Percentiles rank a stretch among this genome's conserved stretches.
Conservation (phyloP, 345 rosid genomes). For the Citrus cavaleriei region DNA sequence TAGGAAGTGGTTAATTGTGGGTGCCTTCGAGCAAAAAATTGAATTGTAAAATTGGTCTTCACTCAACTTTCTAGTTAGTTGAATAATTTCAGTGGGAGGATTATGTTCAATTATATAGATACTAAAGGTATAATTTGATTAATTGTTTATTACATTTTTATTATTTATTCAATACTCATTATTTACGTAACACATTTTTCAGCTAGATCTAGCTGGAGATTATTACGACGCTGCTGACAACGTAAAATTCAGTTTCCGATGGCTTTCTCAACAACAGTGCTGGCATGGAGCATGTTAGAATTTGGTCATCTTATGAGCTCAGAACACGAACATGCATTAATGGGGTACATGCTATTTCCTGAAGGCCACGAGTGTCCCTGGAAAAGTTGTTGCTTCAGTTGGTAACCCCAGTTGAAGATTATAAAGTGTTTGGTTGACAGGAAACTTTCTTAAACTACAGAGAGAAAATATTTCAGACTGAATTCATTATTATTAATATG, state of each 20-base stretch:
- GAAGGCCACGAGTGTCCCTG: conserved; percentile 43
- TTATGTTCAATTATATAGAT: no score
- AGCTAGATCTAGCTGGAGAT: conserved; percentile 61
- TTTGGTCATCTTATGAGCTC: conserved; percentile 43
- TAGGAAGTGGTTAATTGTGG: no score
- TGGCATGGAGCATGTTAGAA: conserved; percentile 76
- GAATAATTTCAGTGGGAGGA: background rate
- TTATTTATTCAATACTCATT: no score
- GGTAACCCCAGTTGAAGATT: conserved; percentile 69
- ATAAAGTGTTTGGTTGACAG: no score
- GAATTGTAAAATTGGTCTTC: no score
- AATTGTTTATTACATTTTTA: no score
- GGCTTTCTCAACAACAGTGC: conserved; percentile 71
- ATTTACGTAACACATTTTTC: background rate
- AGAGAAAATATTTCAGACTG: no score
- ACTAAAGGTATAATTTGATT: no score
- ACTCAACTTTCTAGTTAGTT: no score
- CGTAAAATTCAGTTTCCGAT: conserved; percentile 72
- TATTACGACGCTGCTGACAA: conserved; percentile 89
- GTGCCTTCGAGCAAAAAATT: no score
- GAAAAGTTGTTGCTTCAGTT: conserved; percentile 26
- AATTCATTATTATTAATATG: no score
- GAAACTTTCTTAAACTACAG: no score
- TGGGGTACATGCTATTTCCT: conserved; percentile 80
- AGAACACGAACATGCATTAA: conserved; percentile 32